Evolutionary conservation across 805 yeast genomes (phyloP), one percentile per base, ranked within the genome.

Genomic region (Teunomyces gatunensis): DNA sequence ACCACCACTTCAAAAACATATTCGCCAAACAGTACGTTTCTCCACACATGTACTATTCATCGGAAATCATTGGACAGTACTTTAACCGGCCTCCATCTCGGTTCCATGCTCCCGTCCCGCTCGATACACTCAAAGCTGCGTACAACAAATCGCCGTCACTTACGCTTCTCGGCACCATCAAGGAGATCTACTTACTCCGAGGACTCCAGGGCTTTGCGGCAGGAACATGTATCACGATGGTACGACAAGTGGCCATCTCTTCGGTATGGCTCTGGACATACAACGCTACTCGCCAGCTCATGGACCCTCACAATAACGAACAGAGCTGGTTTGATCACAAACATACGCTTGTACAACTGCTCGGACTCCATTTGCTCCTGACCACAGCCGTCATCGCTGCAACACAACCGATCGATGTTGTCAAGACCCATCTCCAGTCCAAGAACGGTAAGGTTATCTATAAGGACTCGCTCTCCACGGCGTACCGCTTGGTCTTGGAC

Each of bases 391-490:
- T 88, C 25, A 87, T 89, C 18, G 81, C 79, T 0, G 70, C 79
- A 0, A 91, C 96, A 0, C 98, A 89, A 67, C 97, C 97, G 0
- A 71, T 91, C 25, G 97, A 91, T 67, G 88, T 77, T 6, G 66
- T 91, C 42, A 91, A 91, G 69, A 81, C 97, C 2, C 79, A 96
- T 59, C 80, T 90, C 80, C 97, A 90, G 66, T 80, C 89, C 58
- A 80, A 83, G 57, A 81, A 84, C 59, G 81, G 85, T n/a, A 75
- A 75, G 57, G 57, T 64, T 4, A 55, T 79, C 2, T 85, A 84
- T 61, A 75, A 73, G 48, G 89, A 85, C 65, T 73, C 89, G 5
- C 65, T 86, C 57, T 77, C 81, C 15, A 66, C 73, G 1, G 74
- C 72, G 10, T 68, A 63, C 50, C 56, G 59, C 35, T 47, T 69